These are phyloP conservation scores for Bertia moriformis DNA, from an alignment of 2,329 filamentous ascomycete species.

Conservation along the genomic window DNA sequence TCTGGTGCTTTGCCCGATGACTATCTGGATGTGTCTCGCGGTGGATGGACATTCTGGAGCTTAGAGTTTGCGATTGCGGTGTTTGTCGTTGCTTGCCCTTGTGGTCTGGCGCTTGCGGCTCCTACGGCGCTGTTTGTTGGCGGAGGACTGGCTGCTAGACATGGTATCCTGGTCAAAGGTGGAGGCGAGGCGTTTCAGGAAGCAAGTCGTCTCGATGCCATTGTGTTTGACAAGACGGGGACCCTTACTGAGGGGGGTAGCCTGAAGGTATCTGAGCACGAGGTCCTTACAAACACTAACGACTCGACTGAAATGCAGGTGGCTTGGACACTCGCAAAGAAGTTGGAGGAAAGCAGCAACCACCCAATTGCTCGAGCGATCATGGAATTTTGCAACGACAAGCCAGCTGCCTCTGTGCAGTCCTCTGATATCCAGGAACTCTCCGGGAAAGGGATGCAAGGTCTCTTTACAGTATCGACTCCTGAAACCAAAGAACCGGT, in stretches of 20 bases:
- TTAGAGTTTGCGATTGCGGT: constrained; percentile 64
- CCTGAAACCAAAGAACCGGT: constrained; percentile 7
- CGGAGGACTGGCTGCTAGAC: constrained; percentile 62
- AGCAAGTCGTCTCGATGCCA: constrained; percentile 61
- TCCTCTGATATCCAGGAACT: constrained; percentile 31
- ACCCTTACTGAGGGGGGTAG: constrained; percentile 59
- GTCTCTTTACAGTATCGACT: constrained; percentile 22
- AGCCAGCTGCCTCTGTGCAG: constrained; percentile 9
- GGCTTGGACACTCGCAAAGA: constrained; percentile 25
- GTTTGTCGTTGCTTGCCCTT: constrained; percentile 77
- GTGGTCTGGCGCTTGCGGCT: constrained; percentile 70
- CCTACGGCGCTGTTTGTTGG: constrained; percentile 77
- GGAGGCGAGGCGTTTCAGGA: constrained; percentile 78
- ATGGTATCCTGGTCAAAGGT: constrained; percentile 71
- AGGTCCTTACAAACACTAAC: constrained; percentile 16
- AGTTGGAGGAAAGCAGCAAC: constrained; percentile 40
- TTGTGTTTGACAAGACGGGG: constrained; percentile 82
- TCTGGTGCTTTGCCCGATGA: constrained; percentile 20
- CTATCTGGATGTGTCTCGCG: constrained; percentile 20
- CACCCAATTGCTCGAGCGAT: constrained; percentile 44
- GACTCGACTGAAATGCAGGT: constrained; percentile 9
- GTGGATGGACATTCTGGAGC: constrained; percentile 32
- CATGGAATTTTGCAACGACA: constrained; percentile 25
- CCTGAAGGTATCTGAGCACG: constrained; percentile 35
- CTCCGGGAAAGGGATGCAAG: constrained; percentile 40